Evolutionary conservation across 805 yeast species (phyloP).

Genomic region (Kuraishia molischiana): DNA sequence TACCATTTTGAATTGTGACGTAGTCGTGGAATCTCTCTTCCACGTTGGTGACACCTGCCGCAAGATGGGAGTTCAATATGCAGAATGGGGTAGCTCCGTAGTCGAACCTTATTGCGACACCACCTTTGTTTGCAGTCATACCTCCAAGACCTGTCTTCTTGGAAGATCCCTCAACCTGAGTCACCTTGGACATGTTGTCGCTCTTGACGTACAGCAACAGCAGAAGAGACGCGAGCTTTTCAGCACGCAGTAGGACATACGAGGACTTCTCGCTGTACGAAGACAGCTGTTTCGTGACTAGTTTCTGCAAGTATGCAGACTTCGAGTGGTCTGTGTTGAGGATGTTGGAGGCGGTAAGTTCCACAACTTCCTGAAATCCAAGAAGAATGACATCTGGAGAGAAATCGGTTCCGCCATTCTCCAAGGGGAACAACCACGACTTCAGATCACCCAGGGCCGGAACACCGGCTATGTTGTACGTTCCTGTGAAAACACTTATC

Average conservation of each 20-base stretch:
- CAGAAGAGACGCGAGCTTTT: conserved; percentile 63
- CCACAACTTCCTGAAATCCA: conserved; percentile 92
- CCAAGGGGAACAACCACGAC: conserved; percentile 75
- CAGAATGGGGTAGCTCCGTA: conserved; percentile 56
- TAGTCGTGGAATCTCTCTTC: conserved; percentile 84
- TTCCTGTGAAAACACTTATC: conserved; percentile 67
- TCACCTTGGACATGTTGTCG: conserved; percentile 37
- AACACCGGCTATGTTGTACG: conserved; percentile 81
- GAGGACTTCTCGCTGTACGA: conserved; percentile 18
- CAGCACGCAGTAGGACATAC: conserved; percentile 62
- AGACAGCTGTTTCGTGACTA: conserved; percentile 56
- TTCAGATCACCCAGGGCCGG: conserved; percentile 46
- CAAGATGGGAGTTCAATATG: conserved; percentile 78
- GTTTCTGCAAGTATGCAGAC: conserved; percentile 69
- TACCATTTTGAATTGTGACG: conserved; percentile 63
- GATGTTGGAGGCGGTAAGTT: conserved; percentile 84
- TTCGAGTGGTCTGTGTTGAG: conserved; percentile 76
- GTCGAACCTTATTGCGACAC: conserved; percentile 45
- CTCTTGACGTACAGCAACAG: conserved; percentile 54
- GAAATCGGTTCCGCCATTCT: conserved; percentile 33
- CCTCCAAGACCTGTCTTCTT: conserved; percentile 96
- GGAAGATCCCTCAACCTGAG: conserved; percentile 87
- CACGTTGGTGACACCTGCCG: conserved; percentile 80
- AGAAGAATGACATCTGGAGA: conserved; percentile 78
- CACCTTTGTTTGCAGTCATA: conserved; percentile 58